These are phyloP conservation scores for Claviceps sp. DNA, from an alignment of 2,329 filamentous ascomycete genomes.

Conservation along the genomic window DNA sequence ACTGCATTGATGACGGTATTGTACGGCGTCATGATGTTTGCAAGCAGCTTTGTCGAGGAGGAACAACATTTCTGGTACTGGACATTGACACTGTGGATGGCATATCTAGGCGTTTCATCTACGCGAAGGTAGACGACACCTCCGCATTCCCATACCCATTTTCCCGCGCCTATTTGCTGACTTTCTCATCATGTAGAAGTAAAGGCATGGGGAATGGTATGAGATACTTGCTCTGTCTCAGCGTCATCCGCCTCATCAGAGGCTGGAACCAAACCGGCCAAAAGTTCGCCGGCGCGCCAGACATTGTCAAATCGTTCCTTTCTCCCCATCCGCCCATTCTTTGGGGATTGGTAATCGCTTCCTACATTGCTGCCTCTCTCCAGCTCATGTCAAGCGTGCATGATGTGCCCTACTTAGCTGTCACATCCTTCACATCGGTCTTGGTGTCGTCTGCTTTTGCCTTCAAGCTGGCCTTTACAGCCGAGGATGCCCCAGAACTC, in stretches of 20 bases:
- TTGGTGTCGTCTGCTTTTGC: slow-evolving; percentile 46
- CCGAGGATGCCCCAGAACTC: slow-evolving; percentile 77
- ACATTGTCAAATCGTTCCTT: slow-evolving; percentile 66
- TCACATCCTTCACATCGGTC: slow-evolving; percentile 26
- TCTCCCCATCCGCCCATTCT: slow-evolving; percentile 50
- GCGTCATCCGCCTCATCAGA: slow-evolving; percentile 51
- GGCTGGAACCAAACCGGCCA: slow-evolving; percentile 97
- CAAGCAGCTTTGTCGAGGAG: slow-evolving; percentile 94
- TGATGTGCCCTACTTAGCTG: slow-evolving; percentile 26
- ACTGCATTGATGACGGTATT: slow-evolving; percentile 31
- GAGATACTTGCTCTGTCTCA: slow-evolving; percentile 33
- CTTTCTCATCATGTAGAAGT: slow-evolving; percentile 8
- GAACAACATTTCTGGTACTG: slow-evolving; percentile 99
- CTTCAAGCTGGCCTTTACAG: slow-evolving; percentile 85
- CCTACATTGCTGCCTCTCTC: slow-evolving; percentile 51
- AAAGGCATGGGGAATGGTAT: slow-evolving; percentile 18
- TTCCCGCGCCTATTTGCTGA: background rate
- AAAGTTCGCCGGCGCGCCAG: slow-evolving; percentile 82
- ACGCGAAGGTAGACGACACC: slow-evolving; percentile 22
- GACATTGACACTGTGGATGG: slow-evolving; percentile 59
- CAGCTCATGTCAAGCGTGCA: slow-evolving; percentile 29
- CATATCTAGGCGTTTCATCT: slow-evolving; percentile 36
- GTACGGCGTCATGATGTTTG: slow-evolving; percentile 90
- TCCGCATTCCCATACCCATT: background rate
- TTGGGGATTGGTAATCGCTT: slow-evolving; percentile 58